Evolutionary conservation across 495 filamentous ascomycete genomes (phyloP).

Genomic region (Penicillium alfredii): DNA sequence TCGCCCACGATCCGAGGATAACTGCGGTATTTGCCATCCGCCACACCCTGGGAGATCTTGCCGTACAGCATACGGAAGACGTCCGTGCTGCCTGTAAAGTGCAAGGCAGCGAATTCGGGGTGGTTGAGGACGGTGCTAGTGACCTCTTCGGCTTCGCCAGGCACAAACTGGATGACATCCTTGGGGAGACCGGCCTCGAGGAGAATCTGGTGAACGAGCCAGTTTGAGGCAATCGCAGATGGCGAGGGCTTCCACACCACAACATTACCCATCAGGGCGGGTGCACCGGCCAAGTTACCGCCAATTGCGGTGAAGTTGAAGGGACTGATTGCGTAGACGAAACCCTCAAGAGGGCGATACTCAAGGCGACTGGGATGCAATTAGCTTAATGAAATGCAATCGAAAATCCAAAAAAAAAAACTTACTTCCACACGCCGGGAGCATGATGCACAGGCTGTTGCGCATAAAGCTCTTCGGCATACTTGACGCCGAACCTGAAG

Average conservation of each 20-base stretch:
- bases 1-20: conserved; percentile 83
- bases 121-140: conserved; percentile 65
- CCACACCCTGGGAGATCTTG: conserved; percentile 65
- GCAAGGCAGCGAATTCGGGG: conserved; percentile 66
- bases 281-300: conserved; percentile 69
- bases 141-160: conserved; percentile 71
- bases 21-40: conserved; percentile 62
- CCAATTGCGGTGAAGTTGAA: conserved; percentile 91
- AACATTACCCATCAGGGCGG: conserved; percentile 78
- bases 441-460: conserved; percentile 75
- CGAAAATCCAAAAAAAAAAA: background rate
- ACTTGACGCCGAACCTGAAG: conserved; percentile 78
- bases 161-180: conserved; percentile 79
- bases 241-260: conserved; percentile 86
- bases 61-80: conserved; percentile 81
- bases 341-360: conserved; percentile 77
- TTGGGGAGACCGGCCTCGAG: conserved; percentile 74
- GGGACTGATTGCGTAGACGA: conserved; percentile 79
- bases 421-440: conserved; percentile 71
- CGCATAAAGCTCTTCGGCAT: conserved; percentile 79
- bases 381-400: conserved; percentile 2
- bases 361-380: conserved; percentile 52
- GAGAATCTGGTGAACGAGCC: conserved; percentile 75
- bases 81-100: conserved; percentile 76
- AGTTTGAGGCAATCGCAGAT: conserved; percentile 68